Evolutionary conservation across 306 rosid genomes (phyloP).

Genomic region (Rosa multiflora): DNA sequence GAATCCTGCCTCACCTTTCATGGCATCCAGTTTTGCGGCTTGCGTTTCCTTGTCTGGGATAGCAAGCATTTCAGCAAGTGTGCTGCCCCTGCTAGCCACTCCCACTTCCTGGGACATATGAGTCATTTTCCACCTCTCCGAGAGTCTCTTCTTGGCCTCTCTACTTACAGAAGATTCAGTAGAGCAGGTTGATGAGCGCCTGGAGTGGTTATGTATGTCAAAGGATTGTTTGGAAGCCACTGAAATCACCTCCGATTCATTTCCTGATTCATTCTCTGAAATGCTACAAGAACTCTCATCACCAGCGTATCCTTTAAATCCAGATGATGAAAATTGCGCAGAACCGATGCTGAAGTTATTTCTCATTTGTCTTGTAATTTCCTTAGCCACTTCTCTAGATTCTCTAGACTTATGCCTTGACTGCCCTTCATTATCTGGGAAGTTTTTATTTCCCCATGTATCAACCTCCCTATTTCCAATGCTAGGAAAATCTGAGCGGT

Average conservation of each 20-base stretch:
- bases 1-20: slow-evolving; percentile 36
- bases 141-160: slow-evolving; percentile 93
- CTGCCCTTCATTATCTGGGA: slow-evolving; percentile 37
- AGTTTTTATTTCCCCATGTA: slow-evolving; percentile 31
- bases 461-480: slow-evolving; percentile 45
- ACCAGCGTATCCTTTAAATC: slow-evolving; percentile 58
- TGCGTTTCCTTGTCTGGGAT: slow-evolving; percentile 54
- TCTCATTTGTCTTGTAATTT: slow-evolving; percentile 76
- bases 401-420: slow-evolving; percentile 61
- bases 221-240: slow-evolving; percentile 41
- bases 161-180: slow-evolving; percentile 70
- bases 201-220: slow-evolving; percentile 40
- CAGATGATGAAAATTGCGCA: slow-evolving; percentile 42
- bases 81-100: slow-evolving; percentile 63
- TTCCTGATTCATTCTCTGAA: slow-evolving; percentile 67
- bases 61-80: slow-evolving; percentile 96
- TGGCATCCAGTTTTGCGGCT: slow-evolving; percentile 36
- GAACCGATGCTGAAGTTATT: slow-evolving; percentile 40
- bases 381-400: slow-evolving; percentile 78
- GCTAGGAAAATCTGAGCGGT: slow-evolving; percentile 40
- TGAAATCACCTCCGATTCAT: slow-evolving; percentile 47
- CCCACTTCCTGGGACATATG: slow-evolving; percentile 57
- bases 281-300: slow-evolving; percentile 62
- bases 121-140: slow-evolving; percentile 84
- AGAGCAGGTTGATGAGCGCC: slow-evolving; percentile 51